Base-by-base conservation (phyloP, 768 basidiomycete species). In the Suillus weaverae region DNA sequence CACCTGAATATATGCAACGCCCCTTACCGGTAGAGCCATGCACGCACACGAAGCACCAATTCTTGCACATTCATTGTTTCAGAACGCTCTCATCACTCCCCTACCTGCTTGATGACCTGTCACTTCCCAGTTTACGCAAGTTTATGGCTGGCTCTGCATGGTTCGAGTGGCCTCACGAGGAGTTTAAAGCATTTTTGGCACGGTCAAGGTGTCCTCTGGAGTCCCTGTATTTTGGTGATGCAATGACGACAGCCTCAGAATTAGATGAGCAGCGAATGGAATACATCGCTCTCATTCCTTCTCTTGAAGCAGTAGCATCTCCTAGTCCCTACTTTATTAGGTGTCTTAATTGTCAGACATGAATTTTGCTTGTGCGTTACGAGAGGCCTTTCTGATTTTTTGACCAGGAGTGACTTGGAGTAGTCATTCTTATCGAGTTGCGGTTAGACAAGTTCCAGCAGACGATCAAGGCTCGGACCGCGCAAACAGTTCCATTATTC, bases 11-110 rank as follows among this genome's bases (percentile, higher is more conserved):
- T 16, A 11, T 26, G 3, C 13, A 6, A 22, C 22, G 13, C 5
- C 8, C 8, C 36, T 22, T 36, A 69, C 48, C 14, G 26, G 14
- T 4, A 39, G 14, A 38, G 16, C 36, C 8, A 26, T 32, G 63
- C 32, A 69, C 53, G 0, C 72, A 72, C n/a, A 8, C 57, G n/a
- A 44, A 32, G 2, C 65, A 73, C 2, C 68, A 62, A n/a, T 20
- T 55, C 36, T 62, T 72, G 26, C 7, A 51, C 26, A 18, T 48
- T 2, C 2, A 22, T 6, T 22, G 5, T 22, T 10, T 5, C 5
- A 13, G 13, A 22, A 0, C 46, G 13, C 11, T 13, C 46, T 2
- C 11, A 48, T 22, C 22, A 26, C 13, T 16, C n/a, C 20, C 35
- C 6, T 13, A 7, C n/a, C 11, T 55, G 6, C n/a, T 55, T 3